These are phyloP conservation scores for bread wheat (Triticum aestivum) DNA, from an alignment of 176 grass and related monocot genomes.

Conservation along the genomic window DNA sequence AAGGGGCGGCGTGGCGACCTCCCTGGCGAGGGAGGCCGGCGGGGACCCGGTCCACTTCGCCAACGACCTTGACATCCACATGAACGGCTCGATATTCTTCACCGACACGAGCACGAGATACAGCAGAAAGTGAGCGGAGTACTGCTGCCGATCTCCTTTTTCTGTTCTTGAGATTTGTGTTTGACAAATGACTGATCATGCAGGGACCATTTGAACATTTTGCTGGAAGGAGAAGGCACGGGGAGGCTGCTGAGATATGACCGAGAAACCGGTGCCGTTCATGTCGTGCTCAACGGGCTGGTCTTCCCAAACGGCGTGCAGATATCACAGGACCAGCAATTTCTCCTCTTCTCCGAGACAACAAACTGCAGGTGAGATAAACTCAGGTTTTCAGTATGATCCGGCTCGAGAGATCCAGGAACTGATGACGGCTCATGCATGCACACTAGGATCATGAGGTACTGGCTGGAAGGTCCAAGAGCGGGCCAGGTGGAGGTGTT, in stretches of 20 bases:
- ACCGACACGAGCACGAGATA: slow-evolving; percentile 90
- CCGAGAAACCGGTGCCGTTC: slow-evolving; percentile 33
- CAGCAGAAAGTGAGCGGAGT: slow-evolving; percentile 55
- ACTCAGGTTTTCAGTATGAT: neutral
- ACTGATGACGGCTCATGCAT: neutral
- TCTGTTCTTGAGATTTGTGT: neutral
- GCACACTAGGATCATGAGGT: slow-evolving; percentile 75
- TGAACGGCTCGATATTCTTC: slow-evolving; percentile 87
- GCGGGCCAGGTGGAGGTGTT: slow-evolving; percentile 62
- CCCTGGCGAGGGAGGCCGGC: slow-evolving; percentile 46
- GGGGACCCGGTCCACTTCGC: slow-evolving; percentile 69
- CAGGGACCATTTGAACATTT: slow-evolving; percentile 76
- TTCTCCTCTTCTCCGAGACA: slow-evolving; percentile 84
- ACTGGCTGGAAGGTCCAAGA: slow-evolving; percentile 68
- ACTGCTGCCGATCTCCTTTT: neutral
- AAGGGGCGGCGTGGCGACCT: slow-evolving; percentile 58
- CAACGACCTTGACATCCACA: slow-evolving; percentile 88
- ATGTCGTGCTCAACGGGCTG: slow-evolving; percentile 61
- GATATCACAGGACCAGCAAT: slow-evolving; percentile 74
- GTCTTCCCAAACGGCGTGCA: slow-evolving; percentile 90
- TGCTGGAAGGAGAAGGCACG: slow-evolving; percentile 86
- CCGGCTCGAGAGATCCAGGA: neutral
- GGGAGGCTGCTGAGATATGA: slow-evolving; percentile 84
- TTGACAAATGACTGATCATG: neutral
- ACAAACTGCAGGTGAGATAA: slow-evolving; percentile 74